Base-by-base conservation (phyloP, 768 basidiomycete species). In the Hydnomerulius pinastri region DNA sequence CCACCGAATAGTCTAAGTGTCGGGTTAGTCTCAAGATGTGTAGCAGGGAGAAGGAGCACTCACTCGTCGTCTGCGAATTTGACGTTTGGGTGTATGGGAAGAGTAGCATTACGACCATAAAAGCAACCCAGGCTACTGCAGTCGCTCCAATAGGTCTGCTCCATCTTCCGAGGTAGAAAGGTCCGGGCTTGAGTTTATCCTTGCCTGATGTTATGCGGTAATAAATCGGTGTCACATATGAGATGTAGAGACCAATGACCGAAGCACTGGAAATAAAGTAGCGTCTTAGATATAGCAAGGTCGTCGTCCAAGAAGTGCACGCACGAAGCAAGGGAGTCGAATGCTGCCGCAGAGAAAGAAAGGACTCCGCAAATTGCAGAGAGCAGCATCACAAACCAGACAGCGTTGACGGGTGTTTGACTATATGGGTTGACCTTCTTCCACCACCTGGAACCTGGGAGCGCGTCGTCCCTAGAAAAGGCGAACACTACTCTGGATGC, bases 401-500 rank as follows among this genome's bases (percentile, higher is more conserved):
- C 70, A 15, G 71, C 70, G 46, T 72, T 70, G n/a, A 72, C 65
- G 0, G 74, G 75, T 7, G 66, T 72, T 32, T 60, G 60, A 1
- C 69, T 71, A 13, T 44, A 43, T 1, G 28, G 56, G 47, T 73
- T 71, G 43, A 73, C 56, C 48, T 59, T 56, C 46, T 70, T 70
- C 69, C 68, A 71, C 63, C 61, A 71, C 20, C 61, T 59, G 1
- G 73, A 73, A 10, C 71, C 71, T 4, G 73, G 73, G 8, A 72
- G 56, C 11, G 69, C 73, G 39, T 71, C 60, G 38, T 74, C 74
- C 9, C 74, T 51, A 8, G 60, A 64, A 58, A 77, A 75, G 23
- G 76, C 75, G 42, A 76, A 78, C 24, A 77, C 64, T 21, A 76
- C 76, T 33, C 76, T 70, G 13, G 77, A 76, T 18, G 74, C 76